These are phyloP conservation scores for Paramecium bursaria DNA, from an alignment of 73 alveolate species.

Conservation along the genomic window DNA sequence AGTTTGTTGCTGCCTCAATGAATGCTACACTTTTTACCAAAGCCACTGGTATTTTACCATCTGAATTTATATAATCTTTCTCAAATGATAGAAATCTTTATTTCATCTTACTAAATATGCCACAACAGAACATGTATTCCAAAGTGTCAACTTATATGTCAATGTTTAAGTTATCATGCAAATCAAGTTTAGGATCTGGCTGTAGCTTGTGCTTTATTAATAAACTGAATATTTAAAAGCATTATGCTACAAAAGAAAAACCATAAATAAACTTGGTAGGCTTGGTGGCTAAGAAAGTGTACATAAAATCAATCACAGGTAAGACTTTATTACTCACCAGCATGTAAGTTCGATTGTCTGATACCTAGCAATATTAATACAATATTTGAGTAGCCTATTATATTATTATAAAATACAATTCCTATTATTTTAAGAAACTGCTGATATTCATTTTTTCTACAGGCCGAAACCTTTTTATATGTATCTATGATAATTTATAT, in stretches of 20 bases:
- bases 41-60: slow-evolving; percentile 58
- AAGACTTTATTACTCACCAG: slow-evolving; percentile 40
- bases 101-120: slow-evolving; percentile 51
- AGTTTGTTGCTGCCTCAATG: slow-evolving; percentile 55
- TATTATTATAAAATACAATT: slow-evolving; percentile 17
- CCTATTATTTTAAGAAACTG: slow-evolving; percentile 31
- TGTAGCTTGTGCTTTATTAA: slow-evolving; percentile 31
- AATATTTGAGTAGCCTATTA: slow-evolving; percentile 45
- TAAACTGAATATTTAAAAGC: slow-evolving; percentile 55
- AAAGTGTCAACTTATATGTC: slow-evolving; percentile 38
- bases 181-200: slow-evolving; percentile 32
- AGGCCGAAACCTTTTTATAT: slow-evolving; percentile 25
- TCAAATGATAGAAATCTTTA: slow-evolving; percentile 54
- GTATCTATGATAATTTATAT: slow-evolving; percentile 32
- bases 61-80: slow-evolving; percentile 55
- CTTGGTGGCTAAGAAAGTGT: slow-evolving; percentile 21
- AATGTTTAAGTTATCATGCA: background rate
- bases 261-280: slow-evolving; percentile 52
- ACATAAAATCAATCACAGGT: slow-evolving; percentile 61
- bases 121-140: slow-evolving; percentile 55
- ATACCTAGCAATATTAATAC: slow-evolving; percentile 13
- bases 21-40: slow-evolving; percentile 59
- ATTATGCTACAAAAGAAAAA: slow-evolving; percentile 45
- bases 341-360: slow-evolving; percentile 30
- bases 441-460: slow-evolving; percentile 32